Base-by-base conservation (phyloP, 345 rosid species). In the Citrus sp. region DNA sequence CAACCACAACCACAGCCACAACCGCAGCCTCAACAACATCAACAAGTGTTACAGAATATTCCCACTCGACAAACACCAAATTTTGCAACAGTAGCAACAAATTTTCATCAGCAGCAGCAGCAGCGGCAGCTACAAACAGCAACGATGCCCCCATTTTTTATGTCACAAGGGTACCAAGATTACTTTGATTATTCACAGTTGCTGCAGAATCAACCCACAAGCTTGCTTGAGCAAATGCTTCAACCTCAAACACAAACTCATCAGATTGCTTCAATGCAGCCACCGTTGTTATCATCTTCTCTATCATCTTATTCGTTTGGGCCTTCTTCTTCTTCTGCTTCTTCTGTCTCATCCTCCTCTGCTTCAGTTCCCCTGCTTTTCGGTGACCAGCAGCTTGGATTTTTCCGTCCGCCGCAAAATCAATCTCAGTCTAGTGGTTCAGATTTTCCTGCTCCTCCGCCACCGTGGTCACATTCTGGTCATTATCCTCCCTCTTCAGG, bases 181-280 rank as follows among this genome's bases (percentile, higher is more conserved):
- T 88, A 85, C 73, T 84, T 81, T 87, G 80, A 85, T 16, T 87
- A 86, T 74, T 81, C 90, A 16, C 92, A 88, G 82, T 55, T 87
- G 72, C 76, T 89, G 74, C 92, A 86, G 78, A 86, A 84, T 16
- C 83, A 74, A 73, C 76, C 86, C 3, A 49, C 83, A 16, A 80
- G 71, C 68, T 81, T 82, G 75, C 27, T 77, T 0, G 85, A 86
- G 14, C 90, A 86, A 16, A 63, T 87, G 87, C 27, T 82, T 6
- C 88, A 80, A 14, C 72, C 86, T 34, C 73, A 89, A 18, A 54
- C 58, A 16, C 88, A 80, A 19, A 72, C 86, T 28, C 73, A 89
- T 27, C 90, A 83, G 35, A 28, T 82, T 77, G 66, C 81, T 21
- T 73, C 81, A 21, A 14, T 73, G n/a, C 82, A 78, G 6, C 64